Evolutionary conservation across 495 filamentous ascomycete species (phyloP).

Genomic region (Lasiosphaeriaceae sp.): DNA sequence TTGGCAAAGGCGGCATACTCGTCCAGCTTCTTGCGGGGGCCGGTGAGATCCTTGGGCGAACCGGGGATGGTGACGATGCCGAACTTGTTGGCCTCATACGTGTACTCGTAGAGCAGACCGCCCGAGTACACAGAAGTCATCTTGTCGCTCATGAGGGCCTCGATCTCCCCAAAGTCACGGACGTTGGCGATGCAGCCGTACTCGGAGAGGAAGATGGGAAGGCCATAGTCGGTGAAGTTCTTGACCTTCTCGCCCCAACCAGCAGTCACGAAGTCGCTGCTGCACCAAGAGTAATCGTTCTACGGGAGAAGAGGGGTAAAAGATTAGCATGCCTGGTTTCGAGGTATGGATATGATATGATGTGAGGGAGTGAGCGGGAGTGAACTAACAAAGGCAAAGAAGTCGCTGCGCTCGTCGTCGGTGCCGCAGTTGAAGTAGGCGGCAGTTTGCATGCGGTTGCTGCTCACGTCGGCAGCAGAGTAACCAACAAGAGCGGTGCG

Average conservation of each 20-base stretch:
- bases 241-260: conserved; percentile 91
- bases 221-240: conserved; percentile 82
- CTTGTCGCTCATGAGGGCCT: conserved; percentile 70
- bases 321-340: not conserved
- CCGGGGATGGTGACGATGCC: conserved; percentile 73
- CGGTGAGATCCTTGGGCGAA: conserved; percentile 37
- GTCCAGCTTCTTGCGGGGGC: conserved; percentile 27
- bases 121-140: conserved; percentile 96
- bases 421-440: conserved; percentile 93
- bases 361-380: not conserved
- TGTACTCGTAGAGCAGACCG: conserved; percentile 96
- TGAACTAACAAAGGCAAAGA: conserved; percentile 75
- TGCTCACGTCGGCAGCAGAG: conserved; percentile 81
- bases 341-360: no score
- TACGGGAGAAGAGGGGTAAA: conserved; percentile 8
- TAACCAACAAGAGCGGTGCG: conserved; percentile 89
- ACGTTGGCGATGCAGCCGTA: conserved; percentile 82
- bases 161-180: conserved; percentile 79
- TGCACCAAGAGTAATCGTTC: conserved; percentile 99
- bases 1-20: conserved; percentile 61
- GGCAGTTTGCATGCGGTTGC: conserved; percentile 87
- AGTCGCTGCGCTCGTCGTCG: conserved; percentile 84
- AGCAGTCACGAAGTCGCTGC: conserved; percentile 71
- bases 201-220: conserved; percentile 95
- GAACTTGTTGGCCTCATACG: conserved; percentile 70